Base-by-base conservation (phyloP, 2,329 filamentous ascomycete genomes). In the Penicillium sp. region DNA sequence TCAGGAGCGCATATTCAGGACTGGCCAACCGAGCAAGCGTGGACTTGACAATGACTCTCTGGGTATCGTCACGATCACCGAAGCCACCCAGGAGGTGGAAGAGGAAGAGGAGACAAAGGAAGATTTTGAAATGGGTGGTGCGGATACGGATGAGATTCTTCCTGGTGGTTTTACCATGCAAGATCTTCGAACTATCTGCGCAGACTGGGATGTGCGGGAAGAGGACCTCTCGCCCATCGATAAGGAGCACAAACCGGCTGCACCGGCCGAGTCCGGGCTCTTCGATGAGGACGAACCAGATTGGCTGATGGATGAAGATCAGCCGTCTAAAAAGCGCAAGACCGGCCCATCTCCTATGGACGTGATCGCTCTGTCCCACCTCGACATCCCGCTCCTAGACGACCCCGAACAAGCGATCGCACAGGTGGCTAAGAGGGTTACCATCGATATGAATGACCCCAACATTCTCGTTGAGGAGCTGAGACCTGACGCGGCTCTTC, bases 371-470 rank as follows among this genome's bases (percentile, higher is more conserved):
- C 65, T 83, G 40, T 77, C 81, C 37, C 76, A 81, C 27, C 84
- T 84, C 49, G 77, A 80, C 2, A 78, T 87, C 2, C 86, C 87
- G 1, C 83, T 84, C 3, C 85, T 95, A 58, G 88, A 95, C 63
- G 82, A 95, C 54, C 93, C 91, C 13, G 84, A 91, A 61, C 78
- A 81, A 49, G 81, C 83, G 4, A 90, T 88, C 1, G 78, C 84
- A 12, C 82, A 82, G 57, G 79, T 90, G 38, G 84, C 88, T 3
- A 91, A 89, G 69, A 84, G 84, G 39, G 86, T 95, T 23, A 81
- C 85, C 1, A 78, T 98, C 44, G 91, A 97, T 62, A 80, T 93
- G 69, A 91, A 90, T 60, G 93, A 98, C 64, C 88, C 91, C 1
- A 81, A 89, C 60, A 81, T 98, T 4, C 80, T 98, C 2, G 77